Evolutionary conservation across 2,329 filamentous ascomycete species (phyloP), one percentile per base, ranked within the genome.

Genomic region (Penicillium griseofulvum): DNA sequence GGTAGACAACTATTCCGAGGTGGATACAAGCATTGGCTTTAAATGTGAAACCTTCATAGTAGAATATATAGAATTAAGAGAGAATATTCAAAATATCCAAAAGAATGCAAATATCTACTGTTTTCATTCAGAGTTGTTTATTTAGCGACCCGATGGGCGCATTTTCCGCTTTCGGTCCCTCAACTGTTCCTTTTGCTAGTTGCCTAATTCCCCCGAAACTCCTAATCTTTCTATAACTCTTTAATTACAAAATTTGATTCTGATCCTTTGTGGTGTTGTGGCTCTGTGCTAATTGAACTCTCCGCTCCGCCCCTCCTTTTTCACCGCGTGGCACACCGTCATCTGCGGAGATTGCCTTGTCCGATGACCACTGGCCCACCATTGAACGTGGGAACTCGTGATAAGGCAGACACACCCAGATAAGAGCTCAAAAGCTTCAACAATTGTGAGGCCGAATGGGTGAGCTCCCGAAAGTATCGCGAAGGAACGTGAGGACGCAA

Each of bases 341-440:
- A 58, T 53, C 49, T 58, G 56, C 53, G 58, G 64, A 64, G 63
- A 65, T 57, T 55, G 46, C 46, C 38, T 55, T 49, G 54, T 60
- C 53, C 57, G 57, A 65, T 65, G 62, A 62, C 55, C 55, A 58
- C 48, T 44, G 58, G 49, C 49, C 54, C 44, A 55, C 43, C 31
- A 59, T 55, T 42, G 52, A 41, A 41, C 42, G 54, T 26, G 48
- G n/a, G 37, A 54, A 51, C 42, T 43, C 28, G 51, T 16, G 31
- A 48, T 16, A 39, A 54, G 22, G 37, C 36, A 49, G 26, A 31
- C 7, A 11, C n/a, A 8, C 12, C 5, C 19, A 42, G 10, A 22
- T 34, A 29, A 42, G 36, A 34, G 44, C 36, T 8, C n/a, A 31
- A 28, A 34, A 42, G 43, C 29, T 44, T 17, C 50, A 29, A 33